phyloP scores from a whole-genome alignment of 1,139 yeast genomes.

The Yamadazyma dendronema region DNA sequence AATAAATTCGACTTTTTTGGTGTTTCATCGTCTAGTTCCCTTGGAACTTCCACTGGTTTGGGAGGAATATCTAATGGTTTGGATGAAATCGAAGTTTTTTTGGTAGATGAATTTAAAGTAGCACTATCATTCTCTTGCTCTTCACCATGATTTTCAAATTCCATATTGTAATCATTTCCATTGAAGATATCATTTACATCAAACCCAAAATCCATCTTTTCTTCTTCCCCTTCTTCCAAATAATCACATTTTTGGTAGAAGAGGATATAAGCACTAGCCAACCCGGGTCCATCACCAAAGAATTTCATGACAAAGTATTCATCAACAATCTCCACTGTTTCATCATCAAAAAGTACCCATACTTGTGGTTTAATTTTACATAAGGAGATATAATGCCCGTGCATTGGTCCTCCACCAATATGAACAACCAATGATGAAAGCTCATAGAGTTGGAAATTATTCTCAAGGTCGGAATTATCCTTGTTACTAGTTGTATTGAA shows the following conservation, averaged over 20 bases:
- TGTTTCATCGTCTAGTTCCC: background rate
- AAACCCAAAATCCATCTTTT: constrained; percentile 34
- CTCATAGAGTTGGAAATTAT: constrained; percentile 62
- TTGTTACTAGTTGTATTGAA: constrained; percentile 63
- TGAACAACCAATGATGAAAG: constrained; percentile 86
- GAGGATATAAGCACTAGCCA: constrained; percentile 88
- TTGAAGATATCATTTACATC: constrained; percentile 27
- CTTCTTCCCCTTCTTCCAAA: constrained; percentile 21
- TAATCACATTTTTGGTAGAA: constrained; percentile 52
- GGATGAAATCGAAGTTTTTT: constrained; percentile 10
- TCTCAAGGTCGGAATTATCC: constrained; percentile 10
- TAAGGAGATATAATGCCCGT: constrained; percentile 90
- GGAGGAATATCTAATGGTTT: constrained; percentile 1
- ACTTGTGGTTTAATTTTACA: constrained; percentile 78
- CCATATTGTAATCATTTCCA: constrained; percentile 12
- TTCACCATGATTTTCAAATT: background rate
- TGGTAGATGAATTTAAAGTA: constrained; percentile 10
- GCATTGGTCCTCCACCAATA: constrained; percentile 97
- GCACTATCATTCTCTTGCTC: constrained; percentile 7
- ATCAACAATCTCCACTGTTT: constrained; percentile 85
- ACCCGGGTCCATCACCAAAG: constrained; percentile 85
- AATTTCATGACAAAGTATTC: constrained; percentile 82
- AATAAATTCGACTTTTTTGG: constrained; percentile 18
- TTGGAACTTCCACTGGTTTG: background rate
- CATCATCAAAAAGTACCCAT: constrained; percentile 94